Conservation (phyloP, 2,329 filamentous ascomycete species). For the Cryoendolithus antarcticus region DNA sequence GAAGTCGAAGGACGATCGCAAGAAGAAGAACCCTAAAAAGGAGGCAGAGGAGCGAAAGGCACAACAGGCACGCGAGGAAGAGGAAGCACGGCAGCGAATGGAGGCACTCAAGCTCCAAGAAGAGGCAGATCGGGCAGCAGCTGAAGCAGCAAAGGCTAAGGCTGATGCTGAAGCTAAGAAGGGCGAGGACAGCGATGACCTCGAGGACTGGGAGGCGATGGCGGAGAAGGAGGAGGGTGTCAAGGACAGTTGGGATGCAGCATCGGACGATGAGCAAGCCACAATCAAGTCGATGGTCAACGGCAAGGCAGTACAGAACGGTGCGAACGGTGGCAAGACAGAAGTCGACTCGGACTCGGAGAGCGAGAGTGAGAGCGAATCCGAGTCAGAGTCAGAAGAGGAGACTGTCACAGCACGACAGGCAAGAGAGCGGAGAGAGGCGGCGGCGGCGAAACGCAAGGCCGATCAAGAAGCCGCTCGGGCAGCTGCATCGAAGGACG, state of each 20-base stretch:
- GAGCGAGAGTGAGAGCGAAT: constrained; percentile 40
- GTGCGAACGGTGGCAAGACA: constrained; percentile 15
- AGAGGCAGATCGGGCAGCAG: constrained; percentile 63
- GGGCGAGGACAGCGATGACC: constrained; percentile 47
- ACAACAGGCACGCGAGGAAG: constrained; percentile 25
- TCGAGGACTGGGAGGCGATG: constrained; percentile 77
- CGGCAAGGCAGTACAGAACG: constrained; percentile 22
- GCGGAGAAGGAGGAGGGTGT: constrained; percentile 65
- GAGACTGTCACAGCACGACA: constrained; percentile 60
- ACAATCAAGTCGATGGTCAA: constrained; percentile 22
- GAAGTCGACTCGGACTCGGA: constrained; percentile 33
- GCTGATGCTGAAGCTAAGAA: constrained; percentile 56
- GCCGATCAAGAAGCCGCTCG: constrained; percentile 85
- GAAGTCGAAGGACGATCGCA: constrained; percentile 57
- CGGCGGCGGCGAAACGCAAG: constrained; percentile 77
- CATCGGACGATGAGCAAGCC: constrained; percentile 57
- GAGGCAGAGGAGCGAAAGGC: constrained; percentile 41
- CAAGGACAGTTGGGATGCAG: constrained; percentile 93
- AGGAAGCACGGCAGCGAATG: constrained; percentile 44
- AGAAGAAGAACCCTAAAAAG: constrained; percentile 61
- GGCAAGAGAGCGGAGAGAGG: constrained; percentile 67
- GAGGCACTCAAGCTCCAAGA: constrained; percentile 39
- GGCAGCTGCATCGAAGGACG: constrained; percentile 81
- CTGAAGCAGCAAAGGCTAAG: constrained; percentile 61
- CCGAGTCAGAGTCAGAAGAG: constrained; percentile 49